Percentiles rank a stretch among this genome's conserved stretches.
Conservation (phyloP, 345 rosid genomes). For the rapeseed (Brassica napus) region Da-Ae NC_063452.1:52191501-52192000, state of each 20-base stretch:
- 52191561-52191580: constrained; percentile 95
- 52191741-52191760: constrained; percentile 9
- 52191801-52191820: constrained; percentile 42
- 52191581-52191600: constrained; percentile 97
- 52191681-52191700: constrained; percentile 39
- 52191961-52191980: too few relatives aligned
- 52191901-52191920: too few relatives aligned
- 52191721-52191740: constrained; percentile 27
- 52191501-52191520: constrained; percentile 84
- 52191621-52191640: constrained; percentile 27
- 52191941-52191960: too few relatives aligned
- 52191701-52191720: constrained; percentile 36
- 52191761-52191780: constrained; percentile 3
- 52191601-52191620: constrained; percentile 52
- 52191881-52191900: too few relatives aligned
- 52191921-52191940: too few relatives aligned
- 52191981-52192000: too few relatives aligned
- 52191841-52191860: constrained; percentile 7
- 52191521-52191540: constrained; percentile 78
- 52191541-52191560: constrained; percentile 98
- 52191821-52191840: constrained; percentile 45
- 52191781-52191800: constrained; percentile 28
- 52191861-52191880: not conserved
- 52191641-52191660: constrained; percentile 28
- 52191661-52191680: constrained; percentile 37